Conservation (phyloP, 2,329 filamentous ascomycete genomes). For the Fusarium multiceps region DNA sequence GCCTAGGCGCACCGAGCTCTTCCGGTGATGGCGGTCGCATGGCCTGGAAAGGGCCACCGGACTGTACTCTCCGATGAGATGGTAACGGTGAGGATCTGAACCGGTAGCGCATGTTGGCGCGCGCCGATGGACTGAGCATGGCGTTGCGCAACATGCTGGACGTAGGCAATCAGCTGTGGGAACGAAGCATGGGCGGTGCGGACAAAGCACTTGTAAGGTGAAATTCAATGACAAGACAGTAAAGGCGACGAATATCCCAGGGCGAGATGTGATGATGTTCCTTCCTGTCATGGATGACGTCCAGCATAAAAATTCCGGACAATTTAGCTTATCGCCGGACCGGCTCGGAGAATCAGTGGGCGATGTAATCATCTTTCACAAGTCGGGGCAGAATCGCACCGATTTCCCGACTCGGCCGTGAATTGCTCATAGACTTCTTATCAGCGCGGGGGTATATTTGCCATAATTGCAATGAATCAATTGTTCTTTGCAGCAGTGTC, state of each 20-base stretch:
- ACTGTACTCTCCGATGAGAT: conserved; percentile 46
- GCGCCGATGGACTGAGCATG: conserved; percentile 42
- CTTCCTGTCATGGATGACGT: conserved; percentile 41
- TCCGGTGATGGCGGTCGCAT: conserved; percentile 81
- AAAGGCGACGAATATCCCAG: neutral
- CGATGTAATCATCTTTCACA: conserved; percentile 30
- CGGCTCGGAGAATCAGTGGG: conserved; percentile 37
- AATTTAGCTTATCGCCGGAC: conserved; percentile 40
- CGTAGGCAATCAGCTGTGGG: conserved; percentile 22
- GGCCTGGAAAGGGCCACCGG: conserved; percentile 65
- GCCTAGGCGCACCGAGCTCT: conserved; percentile 77
- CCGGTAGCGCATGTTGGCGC: conserved; percentile 44
- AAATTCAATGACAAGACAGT: neutral
- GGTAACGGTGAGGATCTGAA: conserved; percentile 64
- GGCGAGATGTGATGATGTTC: conserved; percentile 10
- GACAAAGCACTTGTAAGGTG: neutral
- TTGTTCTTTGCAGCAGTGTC: neutral
- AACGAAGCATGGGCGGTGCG: conserved; percentile 23
- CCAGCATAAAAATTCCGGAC: conserved; percentile 36
- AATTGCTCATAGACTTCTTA: neutral
- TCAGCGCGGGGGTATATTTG: neutral
- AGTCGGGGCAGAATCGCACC: conserved; percentile 26
- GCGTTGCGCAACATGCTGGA: conserved; percentile 47
- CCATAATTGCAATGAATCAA: neutral
- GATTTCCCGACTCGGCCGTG: conserved; percentile 15